Base-by-base conservation (phyloP, 164 flowering plant species). In the Piper longum region DNA sequence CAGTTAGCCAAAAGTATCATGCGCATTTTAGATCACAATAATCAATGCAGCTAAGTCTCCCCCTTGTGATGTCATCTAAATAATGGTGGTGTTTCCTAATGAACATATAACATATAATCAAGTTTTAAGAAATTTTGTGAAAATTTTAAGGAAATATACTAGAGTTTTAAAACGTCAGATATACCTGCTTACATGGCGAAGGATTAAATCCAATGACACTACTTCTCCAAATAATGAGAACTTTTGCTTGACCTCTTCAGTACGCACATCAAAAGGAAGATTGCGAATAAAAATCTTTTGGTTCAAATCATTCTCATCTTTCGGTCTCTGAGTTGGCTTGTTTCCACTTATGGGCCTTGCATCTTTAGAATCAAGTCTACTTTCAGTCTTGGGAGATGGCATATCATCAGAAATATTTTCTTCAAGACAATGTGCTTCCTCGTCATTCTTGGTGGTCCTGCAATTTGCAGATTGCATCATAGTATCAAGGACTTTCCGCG, bases 221-320 rank as follows among this genome's bases (percentile, higher is more conserved):
- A 95, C 89, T 75, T 85, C 80, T 59, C 99, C 96, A 74, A 85
- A 95, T 18, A 59, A 76, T 44, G 86, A 77, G 72, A 95, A 95
- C 43, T 87, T 77, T 71, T 88, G 84, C 71, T 82, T 84, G 62
- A 95, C 95, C 73, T 95, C 96, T 62, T 86, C 85, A 55, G 63
- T 76, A 16, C 75, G 78, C 60, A 80, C 60, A 43, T 90, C 97
- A 80, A 91, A 95, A 60, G 93, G 89, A 54, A 95, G 86, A 70
- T 87, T 91, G 83, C 81, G 76, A 56, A 95, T 80, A 66, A 87
- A 95, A 75, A 88, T 58, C 57, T 91, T 91, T 65, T 75, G 75
- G 62, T 71, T 75, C 75, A 88, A 73, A 55, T 82, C 89, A 6
- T 85, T 83, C 63, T 80, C 83, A 41, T 56, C 74, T 19, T 80